Base-by-base conservation (phyloP, 2,329 filamentous ascomycete genomes). In the Fusarium goolgardi region DNA sequence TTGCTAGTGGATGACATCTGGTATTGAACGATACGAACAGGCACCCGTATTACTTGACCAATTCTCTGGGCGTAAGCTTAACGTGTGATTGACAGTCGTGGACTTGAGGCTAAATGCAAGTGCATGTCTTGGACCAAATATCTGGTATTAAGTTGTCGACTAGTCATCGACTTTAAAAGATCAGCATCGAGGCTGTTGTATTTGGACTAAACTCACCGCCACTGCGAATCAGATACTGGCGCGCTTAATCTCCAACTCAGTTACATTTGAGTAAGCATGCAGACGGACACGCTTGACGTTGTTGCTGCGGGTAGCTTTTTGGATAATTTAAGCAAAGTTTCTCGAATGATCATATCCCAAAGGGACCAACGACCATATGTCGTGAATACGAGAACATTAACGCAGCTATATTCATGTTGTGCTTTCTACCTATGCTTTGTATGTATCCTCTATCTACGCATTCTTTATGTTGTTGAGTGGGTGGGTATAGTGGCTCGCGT, bases 401-500 rank as follows among this genome's bases (percentile, higher is more conserved):
- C 6, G 18, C 9, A 25, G 10, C 18, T 20, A 25, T 25, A 23
- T 18, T 21, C 13, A 15, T n/a, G n/a, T n/a, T n/a, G n/a, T n/a
- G n/a, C n/a, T n/a, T n/a, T n/a, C 16, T 13, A 29, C 5, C 31
- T 16, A 6, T 15, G 23, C 21, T 11, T 2, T 18, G 10, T 13
- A 49, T 20, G 4, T 20, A 37, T 31, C 45, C 5, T 35, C 35
- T 32, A 34, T 46, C 23, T 25, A 43, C 27, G 23, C 20, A 37
- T 39, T 34, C 29, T 59, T 55, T 21, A 62, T 11, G 6, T 62
- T 34, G 20, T 35, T 46, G 1, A 62, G 40, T 3, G 59, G 59
- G 27, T 62, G 58, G 2, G 57, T 62, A 13, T 55, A 41, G 3
- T 57, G 59, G 25, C 40, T 62, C 18, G 59, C 59, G 21, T 62